Base-by-base conservation (phyloP, 2,329 filamentous ascomycete genomes). In the Myrmaecium sp. region DNA sequence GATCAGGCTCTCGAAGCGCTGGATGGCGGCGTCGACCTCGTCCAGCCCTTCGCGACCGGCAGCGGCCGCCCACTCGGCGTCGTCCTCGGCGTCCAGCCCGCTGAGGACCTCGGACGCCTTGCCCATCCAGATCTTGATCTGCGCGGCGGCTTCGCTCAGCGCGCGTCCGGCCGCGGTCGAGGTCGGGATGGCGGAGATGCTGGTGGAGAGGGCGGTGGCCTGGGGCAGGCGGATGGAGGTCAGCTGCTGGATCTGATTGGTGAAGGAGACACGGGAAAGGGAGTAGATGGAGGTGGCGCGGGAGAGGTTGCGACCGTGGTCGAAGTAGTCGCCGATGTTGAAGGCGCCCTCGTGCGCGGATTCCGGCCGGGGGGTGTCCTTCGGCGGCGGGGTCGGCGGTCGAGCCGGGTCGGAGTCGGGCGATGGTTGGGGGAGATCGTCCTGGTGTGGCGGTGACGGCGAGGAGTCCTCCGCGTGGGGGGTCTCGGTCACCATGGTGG, bases 51-150 rank as follows among this genome's bases (percentile, higher is more conserved):
- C 79, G 33, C 77, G 64, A 2, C 89, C 89, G 27, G 82, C 89
- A 2, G 84, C 86, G 2, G 89, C 69, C 6, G 70, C 84, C 89
- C 89, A 98, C 51, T 95, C 86, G 10, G 95, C 83, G 46, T 98
- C 89, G 49, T 95, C 89, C 35, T 95, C 86, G 28, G 84, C 83
- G 48, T 95, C 83, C 21, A 98, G 60, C 4, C 84, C 84, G 29
- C 69, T 69, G 28, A 98, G 72, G 17, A 95, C 84, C 41, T 92
- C 82, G 0, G 76, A 76, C 0, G 86, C 86, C 50, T 94, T 94
- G 36, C 69, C 68, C 44, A 94, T 93, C 89, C 89, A 98, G 42
- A 77, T 75, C 35, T 77, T 69, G 37, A 98, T 95, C 51, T 95
- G 84, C 34, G 91, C 81, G 4, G 84, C 82, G 7, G 86, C 82